Evolutionary conservation across 2,329 filamentous ascomycete species (phyloP).

Genomic region (Trichoderma brevicompactum): DNA sequence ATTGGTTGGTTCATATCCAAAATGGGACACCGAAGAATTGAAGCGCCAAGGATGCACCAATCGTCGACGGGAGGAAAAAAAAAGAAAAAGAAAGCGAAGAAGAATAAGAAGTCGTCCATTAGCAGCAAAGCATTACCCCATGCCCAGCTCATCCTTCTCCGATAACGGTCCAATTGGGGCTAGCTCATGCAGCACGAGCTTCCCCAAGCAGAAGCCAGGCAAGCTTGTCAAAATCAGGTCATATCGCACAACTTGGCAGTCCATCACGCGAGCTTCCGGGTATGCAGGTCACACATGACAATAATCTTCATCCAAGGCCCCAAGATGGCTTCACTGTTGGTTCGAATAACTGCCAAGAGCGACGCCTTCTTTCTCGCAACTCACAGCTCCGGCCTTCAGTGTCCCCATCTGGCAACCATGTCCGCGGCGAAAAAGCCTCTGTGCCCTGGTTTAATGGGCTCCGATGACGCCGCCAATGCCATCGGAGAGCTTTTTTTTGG

Average conservation of each 20-base stretch:
- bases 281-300: neutral
- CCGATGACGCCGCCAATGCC: neutral
- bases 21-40: slow-evolving; percentile 4
- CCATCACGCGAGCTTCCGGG: neutral
- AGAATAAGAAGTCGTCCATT: neutral
- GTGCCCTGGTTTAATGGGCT: neutral
- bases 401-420: slow-evolving; percentile 8
- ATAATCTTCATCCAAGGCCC: neutral
- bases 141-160: neutral
- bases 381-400: neutral
- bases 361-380: no score
- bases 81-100: neutral
- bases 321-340: neutral
- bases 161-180: neutral
- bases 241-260: neutral
- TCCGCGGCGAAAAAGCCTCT: neutral
- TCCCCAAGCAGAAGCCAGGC: neutral
- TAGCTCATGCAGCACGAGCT: neutral
- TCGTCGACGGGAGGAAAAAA: neutral
- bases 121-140: no score
- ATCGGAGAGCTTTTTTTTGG: neutral
- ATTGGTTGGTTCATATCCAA: neutral
- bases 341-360: neutral
- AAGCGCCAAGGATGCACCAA: neutral
- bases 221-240: neutral